These are phyloP conservation scores for Ophiostoma sp. DNA, from an alignment of 2,329 filamentous ascomycete species.

Conservation along the genomic window DNA sequence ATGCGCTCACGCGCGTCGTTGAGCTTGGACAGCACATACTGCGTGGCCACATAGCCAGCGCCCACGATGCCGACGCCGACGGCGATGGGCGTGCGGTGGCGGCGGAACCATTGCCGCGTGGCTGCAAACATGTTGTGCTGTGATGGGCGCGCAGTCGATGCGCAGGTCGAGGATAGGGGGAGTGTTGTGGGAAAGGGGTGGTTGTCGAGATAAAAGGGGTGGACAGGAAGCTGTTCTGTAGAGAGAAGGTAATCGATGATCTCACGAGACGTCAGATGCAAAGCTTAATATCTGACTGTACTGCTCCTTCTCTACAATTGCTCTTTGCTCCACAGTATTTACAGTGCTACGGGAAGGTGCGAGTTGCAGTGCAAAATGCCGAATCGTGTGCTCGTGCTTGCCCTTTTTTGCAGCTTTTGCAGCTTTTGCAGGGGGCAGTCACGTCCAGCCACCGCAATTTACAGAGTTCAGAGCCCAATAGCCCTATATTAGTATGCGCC, in stretches of 20 bases:
- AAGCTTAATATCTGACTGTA: neutral
- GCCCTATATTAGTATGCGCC: slow-evolving; percentile 3
- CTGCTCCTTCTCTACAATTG: neutral
- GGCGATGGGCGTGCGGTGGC: slow-evolving; percentile 86
- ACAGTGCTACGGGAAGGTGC: neutral
- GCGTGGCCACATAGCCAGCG: slow-evolving; percentile 85
- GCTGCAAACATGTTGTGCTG: slow-evolving; percentile 59
- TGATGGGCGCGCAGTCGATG: neutral
- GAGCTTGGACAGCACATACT: slow-evolving; percentile 90
- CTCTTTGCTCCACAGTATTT: neutral
- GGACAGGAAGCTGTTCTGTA: neutral
- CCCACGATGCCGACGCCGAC: slow-evolving; percentile 85
- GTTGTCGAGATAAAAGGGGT: neutral
- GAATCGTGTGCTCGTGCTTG: slow-evolving; percentile 11
- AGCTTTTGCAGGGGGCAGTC: neutral
- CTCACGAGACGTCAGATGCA: slow-evolving; percentile 9
- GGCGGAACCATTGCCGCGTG: slow-evolving; percentile 85
- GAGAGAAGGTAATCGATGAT: neutral
- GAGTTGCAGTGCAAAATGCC: neutral
- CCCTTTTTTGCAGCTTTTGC: neutral
- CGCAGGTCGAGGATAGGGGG: slow-evolving; percentile 25
- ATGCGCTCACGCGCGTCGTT: slow-evolving; percentile 93
- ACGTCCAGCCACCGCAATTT: slow-evolving; percentile 12
- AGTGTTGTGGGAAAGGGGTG: neutral
- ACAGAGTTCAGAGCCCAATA: neutral